phyloP scores from a whole-genome alignment of 352 stramenopile species.

The Vaucheria bursata region DNA sequence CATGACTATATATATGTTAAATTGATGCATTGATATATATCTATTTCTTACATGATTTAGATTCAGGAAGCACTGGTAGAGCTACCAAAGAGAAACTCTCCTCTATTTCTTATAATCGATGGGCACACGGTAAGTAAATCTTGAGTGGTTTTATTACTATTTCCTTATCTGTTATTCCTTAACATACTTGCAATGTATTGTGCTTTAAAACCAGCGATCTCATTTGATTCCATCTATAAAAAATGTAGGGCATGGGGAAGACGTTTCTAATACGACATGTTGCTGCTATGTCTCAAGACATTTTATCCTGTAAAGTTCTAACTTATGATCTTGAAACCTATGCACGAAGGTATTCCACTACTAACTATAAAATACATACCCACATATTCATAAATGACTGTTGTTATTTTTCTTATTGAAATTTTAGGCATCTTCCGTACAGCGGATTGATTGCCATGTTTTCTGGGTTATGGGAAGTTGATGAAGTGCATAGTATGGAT shows the following conservation, averaged over 20 bases:
- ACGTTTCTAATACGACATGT: background rate
- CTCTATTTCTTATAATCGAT: background rate
- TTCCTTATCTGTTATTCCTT: no score
- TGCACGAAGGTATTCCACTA: background rate
- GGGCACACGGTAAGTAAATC: background rate
- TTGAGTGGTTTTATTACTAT: no score
- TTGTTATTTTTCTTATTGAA: no score
- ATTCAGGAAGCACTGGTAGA: background rate
- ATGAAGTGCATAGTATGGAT: no score
- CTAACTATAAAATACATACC: no score
- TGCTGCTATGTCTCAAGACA: background rate
- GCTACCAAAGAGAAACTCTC: background rate
- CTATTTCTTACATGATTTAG: no score
- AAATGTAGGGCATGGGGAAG: slow-evolving; percentile 1
- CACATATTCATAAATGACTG: background rate
- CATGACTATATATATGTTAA: no score
- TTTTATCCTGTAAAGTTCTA: background rate
- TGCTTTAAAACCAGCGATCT: no score
- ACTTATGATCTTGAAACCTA: background rate
- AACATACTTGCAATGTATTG: no score
- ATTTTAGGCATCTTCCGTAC: background rate
- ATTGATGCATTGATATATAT: no score
- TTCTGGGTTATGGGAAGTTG: background rate
- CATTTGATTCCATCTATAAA: no score
- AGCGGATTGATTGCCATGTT: background rate